phyloP scores from a whole-genome alignment of 169 alveolate genomes.

The Cryptosporidium baileyi region DNA sequence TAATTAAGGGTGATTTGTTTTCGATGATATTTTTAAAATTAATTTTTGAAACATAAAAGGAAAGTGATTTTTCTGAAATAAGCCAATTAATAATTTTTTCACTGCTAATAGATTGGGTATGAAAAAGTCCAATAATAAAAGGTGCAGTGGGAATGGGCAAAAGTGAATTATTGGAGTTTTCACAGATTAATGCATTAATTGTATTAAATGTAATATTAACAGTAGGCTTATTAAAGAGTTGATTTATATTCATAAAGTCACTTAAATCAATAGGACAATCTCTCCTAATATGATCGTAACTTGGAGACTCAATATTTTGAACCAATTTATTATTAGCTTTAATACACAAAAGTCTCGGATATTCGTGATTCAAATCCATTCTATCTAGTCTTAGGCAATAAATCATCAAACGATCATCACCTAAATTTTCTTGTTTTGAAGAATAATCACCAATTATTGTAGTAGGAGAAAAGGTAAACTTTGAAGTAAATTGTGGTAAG shows the following conservation, averaged over 20 bases:
- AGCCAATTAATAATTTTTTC: background rate
- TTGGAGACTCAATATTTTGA: slow-evolving; percentile 64
- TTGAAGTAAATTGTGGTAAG: slow-evolving; percentile 54
- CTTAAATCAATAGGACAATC: slow-evolving; percentile 53
- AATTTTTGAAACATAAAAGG: background rate
- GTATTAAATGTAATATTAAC: slow-evolving; percentile 49
- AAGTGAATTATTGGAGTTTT: background rate
- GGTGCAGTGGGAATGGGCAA: slow-evolving; percentile 67
- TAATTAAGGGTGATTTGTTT: background rate
- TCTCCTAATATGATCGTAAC: slow-evolving; percentile 61
- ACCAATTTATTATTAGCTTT: slow-evolving; percentile 4
- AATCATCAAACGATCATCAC: slow-evolving; percentile 17
- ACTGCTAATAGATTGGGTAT: background rate
- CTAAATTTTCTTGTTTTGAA: background rate
- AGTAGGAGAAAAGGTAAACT: slow-evolving; percentile 24
- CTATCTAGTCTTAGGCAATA: slow-evolving; percentile 59
- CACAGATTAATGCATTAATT: slow-evolving; percentile 11
- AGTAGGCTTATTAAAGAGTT: background rate
- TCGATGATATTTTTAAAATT: slow-evolving; percentile 18
- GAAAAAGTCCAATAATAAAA: slow-evolving; percentile 49
- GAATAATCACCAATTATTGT: background rate
- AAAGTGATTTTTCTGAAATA: slow-evolving; percentile 13
- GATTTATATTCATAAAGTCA: background rate
- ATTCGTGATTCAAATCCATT: slow-evolving; percentile 63
- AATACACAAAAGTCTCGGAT: slow-evolving; percentile 22